phyloP scores from a whole-genome alignment of 805 yeast genomes.

The Lipomyces sp. region DNA sequence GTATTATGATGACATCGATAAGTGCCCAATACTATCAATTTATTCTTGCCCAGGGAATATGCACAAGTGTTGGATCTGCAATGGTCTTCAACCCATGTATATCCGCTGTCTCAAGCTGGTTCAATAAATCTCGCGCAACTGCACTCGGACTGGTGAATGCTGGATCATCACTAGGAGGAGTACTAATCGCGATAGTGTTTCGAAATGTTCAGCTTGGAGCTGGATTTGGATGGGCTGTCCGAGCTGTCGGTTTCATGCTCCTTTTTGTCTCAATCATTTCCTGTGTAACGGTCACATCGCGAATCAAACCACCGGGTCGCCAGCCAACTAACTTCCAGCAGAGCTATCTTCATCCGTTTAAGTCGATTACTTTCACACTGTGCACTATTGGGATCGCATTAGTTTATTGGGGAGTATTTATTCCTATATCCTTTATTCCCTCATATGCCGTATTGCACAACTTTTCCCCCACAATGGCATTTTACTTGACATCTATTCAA shows the following conservation, averaged over 20 bases:
- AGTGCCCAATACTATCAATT: constrained; percentile 56
- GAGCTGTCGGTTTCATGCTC: constrained; percentile 55
- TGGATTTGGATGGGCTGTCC: constrained; percentile 61
- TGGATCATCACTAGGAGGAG: constrained; percentile 60
- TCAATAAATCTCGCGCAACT: constrained; percentile 50
- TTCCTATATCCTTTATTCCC: constrained; percentile 44
- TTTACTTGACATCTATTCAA: constrained; percentile 44
- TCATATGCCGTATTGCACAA: constrained; percentile 41
- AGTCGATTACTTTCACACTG: constrained; percentile 38
- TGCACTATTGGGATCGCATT: constrained; percentile 39
- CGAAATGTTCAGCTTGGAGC: constrained; percentile 49
- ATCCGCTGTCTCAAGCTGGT: constrained; percentile 54
- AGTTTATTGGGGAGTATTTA: constrained; percentile 44
- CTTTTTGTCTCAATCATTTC: constrained; percentile 41
- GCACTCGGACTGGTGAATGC: constrained; percentile 55
- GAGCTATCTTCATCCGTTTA: constrained; percentile 38
- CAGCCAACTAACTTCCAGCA: constrained; percentile 25
- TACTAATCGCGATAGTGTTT: constrained; percentile 55
- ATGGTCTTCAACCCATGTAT: constrained; percentile 53
- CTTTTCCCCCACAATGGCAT: constrained; percentile 32
- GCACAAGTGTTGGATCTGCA: constrained; percentile 53
- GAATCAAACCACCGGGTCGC: constrained; percentile 37
- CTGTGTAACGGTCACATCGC: constrained; percentile 39
- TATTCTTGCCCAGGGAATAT: constrained; percentile 56
- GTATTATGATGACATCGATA: constrained; percentile 46